These are phyloP conservation scores for Irpex lacteus DNA, from an alignment of 1,284 basidiomycete genomes.

Conservation along the genomic window DNA sequence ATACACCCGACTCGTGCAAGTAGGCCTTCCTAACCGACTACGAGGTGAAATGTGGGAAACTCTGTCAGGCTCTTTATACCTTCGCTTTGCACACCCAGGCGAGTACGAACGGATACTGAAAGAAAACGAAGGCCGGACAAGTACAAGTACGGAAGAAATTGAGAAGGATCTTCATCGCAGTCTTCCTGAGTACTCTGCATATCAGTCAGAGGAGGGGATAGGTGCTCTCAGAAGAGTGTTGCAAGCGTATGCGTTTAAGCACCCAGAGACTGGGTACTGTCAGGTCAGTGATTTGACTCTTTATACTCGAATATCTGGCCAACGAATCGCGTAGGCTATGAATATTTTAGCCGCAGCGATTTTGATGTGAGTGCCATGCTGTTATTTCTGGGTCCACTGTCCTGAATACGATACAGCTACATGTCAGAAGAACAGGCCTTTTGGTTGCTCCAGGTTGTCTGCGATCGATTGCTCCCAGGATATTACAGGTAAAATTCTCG, in stretches of 20 bases:
- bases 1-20: constrained; percentile 94
- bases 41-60: constrained; percentile 99
- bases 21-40: constrained; percentile 92
- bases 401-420: constrained; percentile 57
- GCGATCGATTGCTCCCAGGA: constrained; percentile 92
- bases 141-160: constrained; percentile 95
- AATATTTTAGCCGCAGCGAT: constrained; percentile 92
- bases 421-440: constrained; percentile 99
- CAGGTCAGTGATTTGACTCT: constrained; percentile 43
- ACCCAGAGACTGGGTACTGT: constrained; percentile 90
- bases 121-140: constrained; percentile 79
- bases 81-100: constrained; percentile 87
- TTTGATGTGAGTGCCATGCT: constrained; percentile 62
- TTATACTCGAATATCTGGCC: background rate
- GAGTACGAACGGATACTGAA: constrained; percentile 80
- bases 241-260: constrained; percentile 96
- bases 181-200: constrained; percentile 92
- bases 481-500: constrained; percentile 80
- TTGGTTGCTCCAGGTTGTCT: constrained; percentile 95
- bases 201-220: constrained; percentile 88
- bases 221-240: constrained; percentile 84
- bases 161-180: constrained; percentile 98
- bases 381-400: background rate
- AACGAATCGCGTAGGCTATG: constrained; percentile 62
- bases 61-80: constrained; percentile 89